phyloP scores from a whole-genome alignment of 2,329 filamentous ascomycete species.

The Trichoderma citrinoviride region DNA sequence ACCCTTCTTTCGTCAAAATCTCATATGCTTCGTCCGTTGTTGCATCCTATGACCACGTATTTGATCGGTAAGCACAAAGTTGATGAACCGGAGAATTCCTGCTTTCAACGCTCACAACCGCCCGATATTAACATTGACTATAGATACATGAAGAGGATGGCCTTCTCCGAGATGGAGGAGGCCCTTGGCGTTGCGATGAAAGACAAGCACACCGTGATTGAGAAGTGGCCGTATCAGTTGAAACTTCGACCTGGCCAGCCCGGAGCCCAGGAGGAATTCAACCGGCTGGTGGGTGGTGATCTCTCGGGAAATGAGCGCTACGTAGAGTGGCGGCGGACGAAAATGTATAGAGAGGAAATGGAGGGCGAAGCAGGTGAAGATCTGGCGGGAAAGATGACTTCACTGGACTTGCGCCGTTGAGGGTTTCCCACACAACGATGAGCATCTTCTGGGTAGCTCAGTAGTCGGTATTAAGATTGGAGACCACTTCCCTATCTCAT shows the following conservation, averaged over 20 bases:
- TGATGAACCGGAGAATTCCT: not conserved
- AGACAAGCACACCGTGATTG: not conserved
- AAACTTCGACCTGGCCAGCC: not conserved
- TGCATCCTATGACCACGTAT: not conserved
- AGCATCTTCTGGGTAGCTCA: too few species aligned
- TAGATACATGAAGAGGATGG: not conserved
- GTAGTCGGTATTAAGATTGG: too few species aligned
- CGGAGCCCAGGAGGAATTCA: not conserved
- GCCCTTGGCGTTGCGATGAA: not conserved
- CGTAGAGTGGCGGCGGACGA: constrained; percentile 2
- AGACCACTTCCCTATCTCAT: too few species aligned
- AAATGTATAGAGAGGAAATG: not conserved
- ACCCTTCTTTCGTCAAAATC: not conserved
- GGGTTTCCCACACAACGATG: too few species aligned
- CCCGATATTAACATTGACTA: not conserved
- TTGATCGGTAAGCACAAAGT: not conserved
- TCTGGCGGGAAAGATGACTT: too few species aligned
- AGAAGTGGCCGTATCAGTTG: constrained; percentile 1
- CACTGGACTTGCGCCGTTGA: too few species aligned
- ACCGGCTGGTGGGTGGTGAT: not conserved
- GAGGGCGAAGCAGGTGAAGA: not conserved
- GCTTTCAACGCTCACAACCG: not conserved
- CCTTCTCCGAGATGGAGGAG: not conserved
- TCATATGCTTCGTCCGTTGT: not conserved
- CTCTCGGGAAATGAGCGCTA: not conserved